phyloP scores from a whole-genome alignment of 2,329 filamentous ascomycete genomes.

The Chaetomiaceae sp. region DNA sequence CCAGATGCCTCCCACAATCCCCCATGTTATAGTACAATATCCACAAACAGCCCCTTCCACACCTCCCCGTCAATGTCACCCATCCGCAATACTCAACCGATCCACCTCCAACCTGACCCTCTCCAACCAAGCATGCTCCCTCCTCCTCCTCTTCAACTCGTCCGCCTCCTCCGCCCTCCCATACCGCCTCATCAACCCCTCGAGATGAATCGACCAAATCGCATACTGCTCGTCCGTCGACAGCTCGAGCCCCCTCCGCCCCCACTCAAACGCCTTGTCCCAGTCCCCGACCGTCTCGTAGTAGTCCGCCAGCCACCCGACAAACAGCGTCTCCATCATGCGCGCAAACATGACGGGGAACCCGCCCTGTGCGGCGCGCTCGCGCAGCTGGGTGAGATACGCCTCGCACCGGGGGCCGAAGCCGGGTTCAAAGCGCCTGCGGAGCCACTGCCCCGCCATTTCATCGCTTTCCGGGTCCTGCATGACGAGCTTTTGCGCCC shows the following conservation, averaged over 20 bases:
- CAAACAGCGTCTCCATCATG: constrained; percentile 23
- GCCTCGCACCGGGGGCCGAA: constrained; percentile 17
- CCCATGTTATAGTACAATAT: no score
- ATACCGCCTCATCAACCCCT: constrained; percentile 22
- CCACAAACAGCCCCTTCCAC: neutral
- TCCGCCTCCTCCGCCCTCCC: constrained; percentile 21
- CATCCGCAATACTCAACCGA: constrained; percentile 6
- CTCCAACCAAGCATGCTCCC: constrained; percentile 22
- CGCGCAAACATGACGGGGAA: constrained; percentile 13
- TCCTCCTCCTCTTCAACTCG: constrained; percentile 17
- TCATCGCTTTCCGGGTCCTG: constrained; percentile 17
- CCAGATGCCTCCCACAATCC: no score
- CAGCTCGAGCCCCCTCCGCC: constrained; percentile 17
- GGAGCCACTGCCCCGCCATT: constrained; percentile 21
- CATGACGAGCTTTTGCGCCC: constrained; percentile 26
- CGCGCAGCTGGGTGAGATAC: neutral
- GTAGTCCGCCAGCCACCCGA: constrained; percentile 26
- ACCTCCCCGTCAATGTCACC: neutral
- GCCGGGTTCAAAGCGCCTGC: constrained; percentile 13
- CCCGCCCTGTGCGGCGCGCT: neutral
- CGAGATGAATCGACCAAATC: constrained; percentile 25
- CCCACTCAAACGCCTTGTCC: constrained; percentile 22
- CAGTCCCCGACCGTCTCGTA: constrained; percentile 23
- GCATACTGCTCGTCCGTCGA: constrained; percentile 25
- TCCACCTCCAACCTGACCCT: constrained; percentile 23